phyloP scores from a whole-genome alignment of 2,329 filamentous ascomycete genomes.

The Pestalotiopsis sp. region DNA sequence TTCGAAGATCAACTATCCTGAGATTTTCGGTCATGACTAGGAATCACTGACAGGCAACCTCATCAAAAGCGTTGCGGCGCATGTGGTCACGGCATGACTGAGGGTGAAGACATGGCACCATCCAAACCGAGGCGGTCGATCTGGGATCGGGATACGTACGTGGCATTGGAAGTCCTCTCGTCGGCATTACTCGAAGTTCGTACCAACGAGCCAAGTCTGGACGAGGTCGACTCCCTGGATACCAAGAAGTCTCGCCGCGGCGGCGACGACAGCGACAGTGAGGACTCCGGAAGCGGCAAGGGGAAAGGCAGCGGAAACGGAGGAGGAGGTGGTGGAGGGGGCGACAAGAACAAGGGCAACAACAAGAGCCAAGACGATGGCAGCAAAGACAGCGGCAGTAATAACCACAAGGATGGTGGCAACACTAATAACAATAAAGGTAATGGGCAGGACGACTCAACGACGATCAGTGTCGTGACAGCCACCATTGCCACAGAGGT shows the following conservation, averaged over 20 bases:
- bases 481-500: neutral
- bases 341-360: constrained; percentile 3
- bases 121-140: constrained; percentile 7
- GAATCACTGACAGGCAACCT: neutral
- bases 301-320: neutral
- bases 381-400: neutral
- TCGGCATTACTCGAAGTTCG: neutral
- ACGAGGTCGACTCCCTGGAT: neutral
- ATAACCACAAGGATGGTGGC: neutral
- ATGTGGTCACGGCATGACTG: constrained; percentile 11
- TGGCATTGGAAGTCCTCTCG: neutral
- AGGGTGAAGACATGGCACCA: constrained; percentile 11
- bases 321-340: neutral
- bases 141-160: neutral
- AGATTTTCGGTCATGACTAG: constrained; percentile 10
- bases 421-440: neutral
- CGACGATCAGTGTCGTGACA: neutral
- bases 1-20: neutral
- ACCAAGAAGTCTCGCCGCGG: constrained; percentile 15
- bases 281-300: neutral
- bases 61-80: constrained; percentile 9
- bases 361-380: neutral
- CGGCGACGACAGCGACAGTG: constrained; percentile 9
- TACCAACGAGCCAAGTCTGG: neutral
- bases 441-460: neutral